These are phyloP conservation scores for Epichloe uncinata DNA, from an alignment of 2,329 filamentous ascomycete genomes.

Conservation along the genomic window DNA sequence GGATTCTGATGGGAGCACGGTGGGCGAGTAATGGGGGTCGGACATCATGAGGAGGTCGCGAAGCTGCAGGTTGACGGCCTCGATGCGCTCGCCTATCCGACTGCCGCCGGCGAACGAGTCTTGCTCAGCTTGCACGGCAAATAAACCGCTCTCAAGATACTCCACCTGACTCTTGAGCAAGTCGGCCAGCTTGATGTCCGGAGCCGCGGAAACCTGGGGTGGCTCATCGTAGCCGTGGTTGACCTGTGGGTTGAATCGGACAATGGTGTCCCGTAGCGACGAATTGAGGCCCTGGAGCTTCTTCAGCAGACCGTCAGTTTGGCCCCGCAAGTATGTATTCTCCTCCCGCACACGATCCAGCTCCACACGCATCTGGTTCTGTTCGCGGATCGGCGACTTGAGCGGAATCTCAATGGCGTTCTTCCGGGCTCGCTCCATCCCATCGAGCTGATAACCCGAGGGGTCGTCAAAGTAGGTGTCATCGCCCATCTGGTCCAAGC, in stretches of 20 bases:
- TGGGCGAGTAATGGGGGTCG: conserved; percentile 36
- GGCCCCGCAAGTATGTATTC: conserved; percentile 24
- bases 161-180: conserved; percentile 47
- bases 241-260: conserved; percentile 45
- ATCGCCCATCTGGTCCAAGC: conserved; percentile 40
- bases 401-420: conserved; percentile 43
- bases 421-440: conserved; percentile 35
- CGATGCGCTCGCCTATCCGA: conserved; percentile 40
- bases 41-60: conserved; percentile 40
- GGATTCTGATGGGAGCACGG: conserved; percentile 42
- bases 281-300: conserved; percentile 56
- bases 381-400: conserved; percentile 42
- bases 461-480: conserved; percentile 63
- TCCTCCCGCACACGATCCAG: conserved; percentile 33
- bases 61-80: conserved; percentile 50
- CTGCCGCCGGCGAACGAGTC: conserved; percentile 20
- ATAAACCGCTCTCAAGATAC: conserved; percentile 56
- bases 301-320: conserved; percentile 23
- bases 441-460: conserved; percentile 58
- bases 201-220: conserved; percentile 18
- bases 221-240: conserved; percentile 33
- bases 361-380: conserved; percentile 37
- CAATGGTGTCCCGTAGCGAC: conserved; percentile 52
- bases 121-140: conserved; percentile 46
- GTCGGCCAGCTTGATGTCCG: conserved; percentile 28